Percentiles rank a stretch among this genome's conserved stretches.
Evolutionary conservation across 1,284 basidiomycete species (phyloP).

Genomic region (Somion occarium): DNA sequence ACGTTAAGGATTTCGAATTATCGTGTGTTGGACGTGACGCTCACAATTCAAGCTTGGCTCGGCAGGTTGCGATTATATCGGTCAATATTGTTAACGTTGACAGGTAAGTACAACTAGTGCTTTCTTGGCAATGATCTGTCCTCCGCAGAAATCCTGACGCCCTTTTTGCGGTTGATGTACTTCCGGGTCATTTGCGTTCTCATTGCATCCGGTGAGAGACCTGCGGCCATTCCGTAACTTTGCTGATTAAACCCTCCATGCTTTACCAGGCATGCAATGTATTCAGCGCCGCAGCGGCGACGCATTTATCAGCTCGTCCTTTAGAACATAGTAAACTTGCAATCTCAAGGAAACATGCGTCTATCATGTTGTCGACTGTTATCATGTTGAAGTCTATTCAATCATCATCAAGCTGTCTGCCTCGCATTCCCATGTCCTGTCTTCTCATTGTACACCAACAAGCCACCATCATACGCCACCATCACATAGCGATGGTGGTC

Average conservation of each 20-base stretch:
- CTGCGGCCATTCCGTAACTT: not conserved
- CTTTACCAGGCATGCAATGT: not conserved
- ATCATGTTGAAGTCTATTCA: not conserved
- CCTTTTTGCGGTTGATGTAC: not conserved
- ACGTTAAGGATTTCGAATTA: too few species aligned
- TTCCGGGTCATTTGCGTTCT: not conserved
- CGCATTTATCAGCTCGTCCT: not conserved
- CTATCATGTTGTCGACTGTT: not conserved
- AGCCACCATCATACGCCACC: conserved; percentile 6
- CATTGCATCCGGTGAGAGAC: not conserved
- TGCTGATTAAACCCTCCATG: not conserved
- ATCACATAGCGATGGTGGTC: not conserved
- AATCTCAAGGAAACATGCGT: not conserved
- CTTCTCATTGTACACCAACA: not conserved
- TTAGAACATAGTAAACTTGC: not conserved
- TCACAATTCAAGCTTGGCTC: too few species aligned
- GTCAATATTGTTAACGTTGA: too few species aligned
- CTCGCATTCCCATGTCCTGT: conserved; percentile 2
- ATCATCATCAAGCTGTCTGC: not conserved
- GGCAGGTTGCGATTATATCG: not conserved
- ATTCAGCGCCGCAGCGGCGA: not conserved
- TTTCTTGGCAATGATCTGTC: not conserved
- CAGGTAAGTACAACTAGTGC: not conserved
- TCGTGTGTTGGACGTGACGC: too few species aligned
- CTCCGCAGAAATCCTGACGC: not conserved